Evolutionary conservation across 129 eudicot species (phyloP), one percentile per base, ranked within the genome.

Genomic region (Flaveria linearis): DNA sequence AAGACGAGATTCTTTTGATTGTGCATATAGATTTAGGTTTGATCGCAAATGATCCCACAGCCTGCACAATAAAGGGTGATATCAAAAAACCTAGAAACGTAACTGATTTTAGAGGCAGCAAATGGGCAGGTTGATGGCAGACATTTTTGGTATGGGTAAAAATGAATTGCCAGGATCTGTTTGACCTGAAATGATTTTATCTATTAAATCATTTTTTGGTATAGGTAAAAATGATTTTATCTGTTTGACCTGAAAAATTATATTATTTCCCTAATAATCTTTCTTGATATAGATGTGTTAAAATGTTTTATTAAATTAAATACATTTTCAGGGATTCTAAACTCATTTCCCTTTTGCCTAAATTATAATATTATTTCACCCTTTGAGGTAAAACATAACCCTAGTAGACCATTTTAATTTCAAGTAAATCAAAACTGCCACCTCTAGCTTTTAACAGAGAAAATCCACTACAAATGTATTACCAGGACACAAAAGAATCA

Each of bases 401-500:
- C 25, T 1, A 26, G 51, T 71, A 16, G 7, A 50, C 49, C 13
- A 56, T 72, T 55, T 20, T 67, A 18, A 9, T 72, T 55, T 20
- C 41, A 18, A 22, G 15, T 28, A 63, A 63, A 8, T 17, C 25
- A 17, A 66, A 41, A 66, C 8, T 39, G 50, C 51, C 71, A 56
- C 39, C 23, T 57, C 43, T 60, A 22, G 82, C 53, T 20, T 47
- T 73, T 49, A 43, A 45, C 39, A 41, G 41, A 81, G 28, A 9
- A 11, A 36, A 72, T n/a, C 53, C 60, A 45, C 20, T 39, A 66
- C 71, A 84, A 23, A 80, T 63, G 42, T 22, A 75, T 85, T 87
- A 93, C 97, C 98, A 93, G 51, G 90, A 82, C 28, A 91, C 92
- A 70, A 93, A 93, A 67, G 90, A 83, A 77, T 87, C 91, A 33